Evolutionary conservation across 805 yeast species (phyloP).

Genomic region (Wickerhamomyces bisporus): DNA sequence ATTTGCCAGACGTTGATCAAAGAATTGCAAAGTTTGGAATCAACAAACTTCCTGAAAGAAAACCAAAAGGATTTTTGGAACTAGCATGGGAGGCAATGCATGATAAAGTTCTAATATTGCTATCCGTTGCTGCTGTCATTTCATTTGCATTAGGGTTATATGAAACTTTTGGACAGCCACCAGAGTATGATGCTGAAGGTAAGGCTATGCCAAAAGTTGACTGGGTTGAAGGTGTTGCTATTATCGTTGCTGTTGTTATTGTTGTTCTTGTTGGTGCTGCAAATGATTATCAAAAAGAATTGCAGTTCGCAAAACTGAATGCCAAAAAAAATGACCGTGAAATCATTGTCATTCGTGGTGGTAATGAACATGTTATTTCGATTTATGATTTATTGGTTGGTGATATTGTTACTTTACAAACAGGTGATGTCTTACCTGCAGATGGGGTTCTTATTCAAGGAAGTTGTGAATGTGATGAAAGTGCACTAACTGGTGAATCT

Average conservation of each 20-base stretch:
- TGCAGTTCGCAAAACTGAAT: conserved; percentile 84
- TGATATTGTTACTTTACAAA: conserved; percentile 74
- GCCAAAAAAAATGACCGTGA: conserved; percentile 82
- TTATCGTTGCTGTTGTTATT: conserved; percentile 82
- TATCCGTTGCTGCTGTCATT: conserved; percentile 81
- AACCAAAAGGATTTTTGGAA: conserved; percentile 60
- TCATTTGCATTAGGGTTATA: conserved; percentile 89
- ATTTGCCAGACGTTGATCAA: conserved; percentile 26
- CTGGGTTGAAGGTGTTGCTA: conserved; percentile 99
- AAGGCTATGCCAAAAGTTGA: conserved; percentile 76
- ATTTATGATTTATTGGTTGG: conserved; percentile 81
- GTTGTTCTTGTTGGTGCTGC: conserved; percentile 91
- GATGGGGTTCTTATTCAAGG: conserved; percentile 77
- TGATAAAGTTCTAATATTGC: conserved; percentile 82
- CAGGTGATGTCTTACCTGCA: conserved; percentile 92
- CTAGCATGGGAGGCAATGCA: conserved; percentile 81
- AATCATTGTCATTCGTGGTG: conserved; percentile 70
- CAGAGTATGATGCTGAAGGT: conserved; percentile 75
- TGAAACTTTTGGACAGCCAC: conserved; percentile 83
- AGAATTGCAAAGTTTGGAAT: conserved; percentile 56
- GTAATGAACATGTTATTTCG: conserved; percentile 60
- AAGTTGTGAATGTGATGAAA: conserved; percentile 83
- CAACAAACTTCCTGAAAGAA: conserved; percentile 66
- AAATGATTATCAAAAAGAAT: conserved; percentile 95
- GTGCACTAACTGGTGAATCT: conserved; percentile 91